phyloP scores from a whole-genome alignment of 2,329 filamentous ascomycete species.

The Aspergillus brasiliensis region DNA sequence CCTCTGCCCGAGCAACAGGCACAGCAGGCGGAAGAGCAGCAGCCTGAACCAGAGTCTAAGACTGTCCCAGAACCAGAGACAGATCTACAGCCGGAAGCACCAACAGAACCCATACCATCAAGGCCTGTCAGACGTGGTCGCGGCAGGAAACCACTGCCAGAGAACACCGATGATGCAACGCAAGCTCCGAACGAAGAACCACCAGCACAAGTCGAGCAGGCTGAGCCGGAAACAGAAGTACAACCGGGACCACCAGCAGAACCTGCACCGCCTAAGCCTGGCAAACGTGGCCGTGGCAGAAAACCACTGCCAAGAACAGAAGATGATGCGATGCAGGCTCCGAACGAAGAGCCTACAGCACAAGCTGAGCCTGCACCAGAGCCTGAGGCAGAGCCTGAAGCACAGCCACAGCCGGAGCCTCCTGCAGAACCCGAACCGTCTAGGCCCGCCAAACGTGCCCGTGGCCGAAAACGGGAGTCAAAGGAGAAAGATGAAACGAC shows the following conservation, averaged over 20 bases:
- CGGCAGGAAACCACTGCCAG: constrained; percentile 12
- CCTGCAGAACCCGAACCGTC: constrained; percentile 1
- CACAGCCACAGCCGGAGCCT: constrained; percentile 15
- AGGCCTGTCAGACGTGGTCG: constrained; percentile 16
- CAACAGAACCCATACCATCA: constrained; percentile 1
- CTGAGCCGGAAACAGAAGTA: no score
- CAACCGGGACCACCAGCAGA: no score
- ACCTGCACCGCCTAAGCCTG: no score
- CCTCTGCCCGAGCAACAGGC: not conserved
- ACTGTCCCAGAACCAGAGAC: not conserved
- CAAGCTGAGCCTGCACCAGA: constrained; percentile 13
- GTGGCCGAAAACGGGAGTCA: constrained; percentile 12
- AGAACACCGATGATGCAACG: constrained; percentile 13
- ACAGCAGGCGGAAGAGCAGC: not conserved
- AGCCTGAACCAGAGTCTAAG: not conserved
- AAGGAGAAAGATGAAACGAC: constrained; percentile 14
- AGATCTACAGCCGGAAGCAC: not conserved
- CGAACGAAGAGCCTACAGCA: not conserved
- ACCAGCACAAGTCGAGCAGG: not conserved
- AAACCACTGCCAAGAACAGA: no score
- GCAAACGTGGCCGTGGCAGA: no score
- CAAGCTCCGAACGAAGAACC: not conserved
- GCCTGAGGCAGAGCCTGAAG: constrained; percentile 13
- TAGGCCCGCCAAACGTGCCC: constrained; percentile 16
- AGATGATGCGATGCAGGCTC: no score